A percentile compares a stretch with the other conserved stretches of the same genome.
These are phyloP conservation scores for Pythium periplocum DNA, from an alignment of 352 stramenopile species.

Conservation along the genomic window DNA sequence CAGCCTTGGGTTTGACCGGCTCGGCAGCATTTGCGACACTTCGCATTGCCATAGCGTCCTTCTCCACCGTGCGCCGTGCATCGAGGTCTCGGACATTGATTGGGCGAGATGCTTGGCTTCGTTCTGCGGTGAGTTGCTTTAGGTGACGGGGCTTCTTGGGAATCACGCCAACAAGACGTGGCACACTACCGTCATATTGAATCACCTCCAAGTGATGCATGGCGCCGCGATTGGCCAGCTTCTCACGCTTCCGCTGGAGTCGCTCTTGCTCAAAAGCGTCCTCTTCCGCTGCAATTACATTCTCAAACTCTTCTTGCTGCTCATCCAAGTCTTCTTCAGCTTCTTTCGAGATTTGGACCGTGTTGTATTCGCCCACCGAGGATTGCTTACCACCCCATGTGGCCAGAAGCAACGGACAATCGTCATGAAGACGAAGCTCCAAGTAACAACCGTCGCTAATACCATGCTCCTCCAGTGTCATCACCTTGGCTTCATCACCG, in stretches of 20 bases:
- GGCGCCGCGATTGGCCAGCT: constrained; percentile 41
- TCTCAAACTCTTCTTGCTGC: constrained; percentile 59
- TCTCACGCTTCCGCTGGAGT: constrained; percentile 40
- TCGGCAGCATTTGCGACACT: constrained; percentile 1
- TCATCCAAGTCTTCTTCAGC: constrained; percentile 74
- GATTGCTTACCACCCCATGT: constrained; percentile 57
- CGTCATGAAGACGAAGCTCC: constrained; percentile 69
- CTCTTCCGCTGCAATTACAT: constrained; percentile 49
- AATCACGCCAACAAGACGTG: constrained; percentile 52
- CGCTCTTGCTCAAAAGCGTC: constrained; percentile 46
- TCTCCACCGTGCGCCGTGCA: constrained; percentile 8
- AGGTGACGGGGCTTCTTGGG: constrained; percentile 12
- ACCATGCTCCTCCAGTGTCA: constrained; percentile 69
- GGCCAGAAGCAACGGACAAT: constrained; percentile 62
- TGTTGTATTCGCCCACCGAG: constrained; percentile 64
- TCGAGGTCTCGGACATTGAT: constrained; percentile 10
- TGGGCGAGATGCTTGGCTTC: neutral
- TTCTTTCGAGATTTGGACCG: constrained; percentile 79
- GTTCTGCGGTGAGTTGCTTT: constrained; percentile 4
- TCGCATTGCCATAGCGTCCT: constrained; percentile 11
- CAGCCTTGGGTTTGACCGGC: constrained; percentile 9
- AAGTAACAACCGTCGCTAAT: constrained; percentile 60
- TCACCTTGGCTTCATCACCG: constrained; percentile 64
- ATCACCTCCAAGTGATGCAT: constrained; percentile 65
- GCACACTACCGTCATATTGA: constrained; percentile 37